phyloP scores from a whole-genome alignment of 2,329 filamentous ascomycete species.

The Epichloe elymi region DNA sequence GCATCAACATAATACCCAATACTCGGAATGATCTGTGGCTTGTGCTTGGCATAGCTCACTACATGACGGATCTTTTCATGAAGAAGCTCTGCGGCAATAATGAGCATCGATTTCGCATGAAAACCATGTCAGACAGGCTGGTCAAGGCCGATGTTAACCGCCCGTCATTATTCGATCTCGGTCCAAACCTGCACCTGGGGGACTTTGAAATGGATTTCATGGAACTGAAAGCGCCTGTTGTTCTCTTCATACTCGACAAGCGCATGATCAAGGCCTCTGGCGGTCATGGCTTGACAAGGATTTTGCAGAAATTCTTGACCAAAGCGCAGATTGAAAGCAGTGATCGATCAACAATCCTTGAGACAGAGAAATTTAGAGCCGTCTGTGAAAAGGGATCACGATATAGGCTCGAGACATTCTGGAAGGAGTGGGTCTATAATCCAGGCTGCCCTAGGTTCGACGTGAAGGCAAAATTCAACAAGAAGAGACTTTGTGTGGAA shows the following conservation, averaged over 20 bases:
- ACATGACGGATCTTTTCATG: slow-evolving; percentile 90
- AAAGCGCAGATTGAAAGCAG: slow-evolving; percentile 59
- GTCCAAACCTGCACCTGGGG: slow-evolving; percentile 63
- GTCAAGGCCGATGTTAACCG: slow-evolving; percentile 70
- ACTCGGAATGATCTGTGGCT: slow-evolving; percentile 76
- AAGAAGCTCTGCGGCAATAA: slow-evolving; percentile 86
- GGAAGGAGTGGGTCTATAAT: slow-evolving; percentile 82
- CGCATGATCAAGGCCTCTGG: slow-evolving; percentile 72
- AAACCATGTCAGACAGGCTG: slow-evolving; percentile 67
- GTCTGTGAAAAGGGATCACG: slow-evolving; percentile 82
- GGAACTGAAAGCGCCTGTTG: slow-evolving; percentile 75
- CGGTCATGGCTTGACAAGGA: slow-evolving; percentile 71
- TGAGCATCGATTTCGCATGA: slow-evolving; percentile 83
- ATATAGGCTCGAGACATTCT: slow-evolving; percentile 77
- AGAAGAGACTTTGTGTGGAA: slow-evolving; percentile 91
- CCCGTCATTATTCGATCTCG: slow-evolving; percentile 71
- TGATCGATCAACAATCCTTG: slow-evolving; percentile 58
- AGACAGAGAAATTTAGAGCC: slow-evolving; percentile 62
- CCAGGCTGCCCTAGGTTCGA: slow-evolving; percentile 81
- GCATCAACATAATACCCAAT: slow-evolving; percentile 80
- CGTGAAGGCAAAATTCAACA: slow-evolving; percentile 86
- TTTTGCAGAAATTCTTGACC: slow-evolving; percentile 74
- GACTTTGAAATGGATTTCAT: slow-evolving; percentile 83
- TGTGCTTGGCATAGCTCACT: slow-evolving; percentile 79
- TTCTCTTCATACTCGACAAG: slow-evolving; percentile 88